Conservation (phyloP, 2,329 filamentous ascomycete species). For the Bipolaris gigantea region DNA sequence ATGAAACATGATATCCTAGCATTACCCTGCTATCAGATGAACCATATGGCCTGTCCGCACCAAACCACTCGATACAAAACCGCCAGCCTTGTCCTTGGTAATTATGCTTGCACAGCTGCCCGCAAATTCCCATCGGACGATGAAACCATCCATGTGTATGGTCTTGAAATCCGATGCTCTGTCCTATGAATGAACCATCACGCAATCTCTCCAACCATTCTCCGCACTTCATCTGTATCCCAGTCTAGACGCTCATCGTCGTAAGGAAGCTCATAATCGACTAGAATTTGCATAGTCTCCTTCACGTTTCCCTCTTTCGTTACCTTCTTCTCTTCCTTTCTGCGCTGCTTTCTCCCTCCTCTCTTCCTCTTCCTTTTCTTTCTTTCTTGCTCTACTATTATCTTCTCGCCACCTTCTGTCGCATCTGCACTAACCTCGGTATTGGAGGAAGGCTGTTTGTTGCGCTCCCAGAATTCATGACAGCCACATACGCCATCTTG, state of each 20-base stretch:
- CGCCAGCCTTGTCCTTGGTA: too few relatives aligned
- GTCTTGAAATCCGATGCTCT: neutral
- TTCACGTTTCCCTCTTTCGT: neutral
- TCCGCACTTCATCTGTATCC: slow-evolving; percentile 30
- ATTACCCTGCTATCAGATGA: too few relatives aligned
- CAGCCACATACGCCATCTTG: slow-evolving; percentile 34
- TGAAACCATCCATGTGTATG: neutral
- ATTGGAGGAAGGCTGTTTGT: neutral
- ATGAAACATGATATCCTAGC: neutral
- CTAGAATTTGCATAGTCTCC: neutral
- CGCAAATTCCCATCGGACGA: too few relatives aligned
- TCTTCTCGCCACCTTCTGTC: neutral
- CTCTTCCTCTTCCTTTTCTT: neutral
- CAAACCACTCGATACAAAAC: too few relatives aligned
- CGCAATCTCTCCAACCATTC: slow-evolving; percentile 26
- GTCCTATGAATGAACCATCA: neutral
- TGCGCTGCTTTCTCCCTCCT: neutral
- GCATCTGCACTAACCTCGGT: too few relatives aligned
- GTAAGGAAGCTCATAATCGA: slow-evolving; percentile 17
- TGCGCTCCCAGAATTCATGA: slow-evolving; percentile 24
- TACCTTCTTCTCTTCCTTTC: neutral
- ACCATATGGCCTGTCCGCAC: too few relatives aligned
- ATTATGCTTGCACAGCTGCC: too few relatives aligned
- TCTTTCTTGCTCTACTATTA: neutral
- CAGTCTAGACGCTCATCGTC: slow-evolving; percentile 24